Percentiles rank a stretch among this genome's conserved stretches.
These are phyloP conservation scores for Neonectria magnoliae DNA, from an alignment of 2,329 filamentous ascomycete genomes.

Conservation along the genomic window DNA sequence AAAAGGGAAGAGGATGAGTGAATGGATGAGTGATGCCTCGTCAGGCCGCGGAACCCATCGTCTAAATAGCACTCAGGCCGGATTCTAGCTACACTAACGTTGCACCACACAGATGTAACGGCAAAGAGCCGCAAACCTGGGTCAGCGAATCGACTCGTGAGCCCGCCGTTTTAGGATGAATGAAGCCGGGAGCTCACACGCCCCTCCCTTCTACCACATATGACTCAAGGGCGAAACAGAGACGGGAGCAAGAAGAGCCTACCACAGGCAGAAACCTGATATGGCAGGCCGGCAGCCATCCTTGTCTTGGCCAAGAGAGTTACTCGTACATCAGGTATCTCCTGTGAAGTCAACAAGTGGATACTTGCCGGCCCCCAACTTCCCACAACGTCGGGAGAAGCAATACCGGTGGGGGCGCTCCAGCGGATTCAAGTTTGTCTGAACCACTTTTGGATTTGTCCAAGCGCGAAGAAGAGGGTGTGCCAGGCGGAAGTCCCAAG, in stretches of 20 bases:
- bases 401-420: constrained; percentile 14
- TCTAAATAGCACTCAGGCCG: constrained; percentile 36
- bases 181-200: constrained; percentile 20
- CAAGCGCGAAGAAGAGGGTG: neutral
- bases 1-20: constrained; percentile 1
- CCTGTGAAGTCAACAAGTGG: constrained; percentile 30
- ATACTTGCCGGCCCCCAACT: constrained; percentile 30
- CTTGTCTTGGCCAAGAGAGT: constrained; percentile 22
- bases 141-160: constrained; percentile 22
- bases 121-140: constrained; percentile 34
- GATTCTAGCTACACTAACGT: constrained; percentile 4
- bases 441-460: neutral
- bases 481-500: neutral
- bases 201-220: constrained; percentile 13
- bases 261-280: constrained; percentile 38
- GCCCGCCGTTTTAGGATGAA: constrained; percentile 9
- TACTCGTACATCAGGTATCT: constrained; percentile 28
- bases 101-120: constrained; percentile 17
- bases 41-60: constrained; percentile 17
- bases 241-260: constrained; percentile 26
- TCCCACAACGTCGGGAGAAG: constrained; percentile 14
- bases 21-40: constrained; percentile 28
- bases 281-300: constrained; percentile 25
- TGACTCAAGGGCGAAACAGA: constrained; percentile 28
- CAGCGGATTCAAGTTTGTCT: constrained; percentile 16